These are phyloP conservation scores for Cryptococcus hybrid DNA, from an alignment of 1,284 basidiomycete genomes.

Conservation along the genomic window DNA sequence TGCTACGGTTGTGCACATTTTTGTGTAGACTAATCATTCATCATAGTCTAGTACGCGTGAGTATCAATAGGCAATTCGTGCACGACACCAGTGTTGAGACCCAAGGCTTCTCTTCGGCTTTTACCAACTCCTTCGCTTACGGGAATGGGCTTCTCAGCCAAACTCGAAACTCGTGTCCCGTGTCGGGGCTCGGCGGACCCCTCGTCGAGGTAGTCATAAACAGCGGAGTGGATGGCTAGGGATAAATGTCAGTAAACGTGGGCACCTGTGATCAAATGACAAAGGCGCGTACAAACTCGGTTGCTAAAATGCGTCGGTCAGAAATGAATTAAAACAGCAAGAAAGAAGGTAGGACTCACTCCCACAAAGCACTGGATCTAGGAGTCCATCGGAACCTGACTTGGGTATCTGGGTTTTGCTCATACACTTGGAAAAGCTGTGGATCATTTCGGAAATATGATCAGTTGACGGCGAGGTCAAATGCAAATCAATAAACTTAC, in stretches of 20 bases:
- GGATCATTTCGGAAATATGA: too few relatives aligned
- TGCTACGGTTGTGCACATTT: too few relatives aligned
- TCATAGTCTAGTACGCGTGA: conserved; percentile 1
- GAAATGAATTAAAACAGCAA: too few relatives aligned
- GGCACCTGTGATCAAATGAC: neutral
- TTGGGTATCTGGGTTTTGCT: conserved; percentile 26
- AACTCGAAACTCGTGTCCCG: conserved; percentile 32
- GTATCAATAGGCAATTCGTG: conserved; percentile 6
- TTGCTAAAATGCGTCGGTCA: neutral
- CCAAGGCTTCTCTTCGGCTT: conserved; percentile 11
- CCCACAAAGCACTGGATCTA: conserved; percentile 25
- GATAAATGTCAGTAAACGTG: neutral
- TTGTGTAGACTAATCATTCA: too few relatives aligned
- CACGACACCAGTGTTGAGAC: conserved; percentile 6
- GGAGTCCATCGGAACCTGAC: conserved; percentile 26
- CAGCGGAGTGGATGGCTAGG: conserved; percentile 36
- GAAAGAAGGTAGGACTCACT: neutral
- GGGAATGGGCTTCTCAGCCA: conserved; percentile 31
- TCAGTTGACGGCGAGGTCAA: too few relatives aligned
- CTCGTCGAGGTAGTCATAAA: conserved; percentile 39
- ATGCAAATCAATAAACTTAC: neutral
- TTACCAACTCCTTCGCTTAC: conserved; percentile 4
- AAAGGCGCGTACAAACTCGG: conserved; percentile 8
- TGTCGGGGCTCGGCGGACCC: conserved; percentile 11
- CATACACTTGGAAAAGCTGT: conserved; percentile 17